These are phyloP conservation scores for Diaporthe ilicicola DNA, from an alignment of 2,329 filamentous ascomycete species.

Conservation along the genomic window DNA sequence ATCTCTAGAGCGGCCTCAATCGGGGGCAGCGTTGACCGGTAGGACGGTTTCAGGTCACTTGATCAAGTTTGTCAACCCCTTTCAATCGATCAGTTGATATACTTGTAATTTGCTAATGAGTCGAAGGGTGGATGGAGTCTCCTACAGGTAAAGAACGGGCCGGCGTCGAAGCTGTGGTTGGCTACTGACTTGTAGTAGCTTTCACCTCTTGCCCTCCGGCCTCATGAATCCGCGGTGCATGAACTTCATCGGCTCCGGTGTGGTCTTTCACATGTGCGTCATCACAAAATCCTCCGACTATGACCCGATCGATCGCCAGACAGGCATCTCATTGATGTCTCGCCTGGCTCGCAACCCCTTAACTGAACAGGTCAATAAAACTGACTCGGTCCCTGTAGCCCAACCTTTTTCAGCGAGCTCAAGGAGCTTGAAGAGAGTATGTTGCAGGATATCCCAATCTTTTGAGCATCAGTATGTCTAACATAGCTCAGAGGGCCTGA, in stretches of 20 bases:
- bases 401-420: constrained; percentile 72
- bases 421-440: constrained; percentile 60
- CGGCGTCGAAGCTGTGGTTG: constrained; percentile 4
- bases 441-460: background rate
- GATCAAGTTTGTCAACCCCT: constrained; percentile 36
- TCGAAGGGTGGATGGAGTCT: constrained; percentile 8
- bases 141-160: constrained; percentile 20
- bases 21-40: constrained; percentile 3
- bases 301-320: background rate
- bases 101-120: constrained; percentile 31
- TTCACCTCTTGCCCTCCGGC: constrained; percentile 73
- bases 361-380: background rate
- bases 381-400: constrained; percentile 37
- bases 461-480: background rate
- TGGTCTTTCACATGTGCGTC: constrained; percentile 67
- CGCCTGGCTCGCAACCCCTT: background rate
- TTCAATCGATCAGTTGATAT: background rate
- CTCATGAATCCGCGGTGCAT: constrained; percentile 75
- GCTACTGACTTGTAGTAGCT: constrained; percentile 46
- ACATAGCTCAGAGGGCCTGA: constrained; percentile 54
- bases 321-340: background rate
- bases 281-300: background rate
- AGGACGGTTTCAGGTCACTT: constrained; percentile 52
- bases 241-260: constrained; percentile 77
- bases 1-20: background rate